Evolutionary conservation across 2,329 filamentous ascomycete genomes (phyloP), one percentile per base, ranked within the genome.

Genomic region (Calonectria hawksworthii): DNA sequence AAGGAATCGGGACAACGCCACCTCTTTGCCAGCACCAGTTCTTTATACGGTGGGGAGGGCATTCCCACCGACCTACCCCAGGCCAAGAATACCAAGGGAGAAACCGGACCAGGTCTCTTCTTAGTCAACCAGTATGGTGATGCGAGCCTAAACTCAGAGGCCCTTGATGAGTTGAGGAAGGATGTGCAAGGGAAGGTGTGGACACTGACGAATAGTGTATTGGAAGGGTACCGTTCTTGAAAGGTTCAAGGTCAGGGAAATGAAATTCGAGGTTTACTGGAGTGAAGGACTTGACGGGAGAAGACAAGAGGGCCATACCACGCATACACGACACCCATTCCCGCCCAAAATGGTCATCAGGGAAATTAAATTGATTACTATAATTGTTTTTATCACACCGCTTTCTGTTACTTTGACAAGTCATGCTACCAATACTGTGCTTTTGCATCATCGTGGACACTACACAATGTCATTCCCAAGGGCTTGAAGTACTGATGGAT

Each of bases 11-110:
- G 72, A n/a, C 82, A 84, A 73, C 79, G 82, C 30, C 68, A 84
- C 67, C 68, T 84, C 72, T 85, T 84, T 70, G 78, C 81, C 52
- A 75, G 82, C 68, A 84, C 83, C 1, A 85, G 81, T 65, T 81
- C 83, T 64, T 75, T 74, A n/a, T 84, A 81, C 77, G 83, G 83
- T 11, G 83, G 83, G 18, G 78, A 77, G n/a, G 83, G 83, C 6
- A 74, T 82, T 8, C 76, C 81, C n/a, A 84, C 82, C 80, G 73
- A 77, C 21, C 81, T 82, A 28, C 77, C 79, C 59, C 68, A 75
- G 11, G 83, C 82, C 13, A 41, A 80, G 4, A 84, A 83, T 72
- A 73, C 81, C 44, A 56, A 72, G 51, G 70, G 73, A 36, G 75
- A 78, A 71, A 63, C 70, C 30, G 78, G 30, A n/a, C 73, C 78